Evolutionary conservation across 2,329 filamentous ascomycete species (phyloP).

Genomic region (Trichoderma atroviride): DNA sequence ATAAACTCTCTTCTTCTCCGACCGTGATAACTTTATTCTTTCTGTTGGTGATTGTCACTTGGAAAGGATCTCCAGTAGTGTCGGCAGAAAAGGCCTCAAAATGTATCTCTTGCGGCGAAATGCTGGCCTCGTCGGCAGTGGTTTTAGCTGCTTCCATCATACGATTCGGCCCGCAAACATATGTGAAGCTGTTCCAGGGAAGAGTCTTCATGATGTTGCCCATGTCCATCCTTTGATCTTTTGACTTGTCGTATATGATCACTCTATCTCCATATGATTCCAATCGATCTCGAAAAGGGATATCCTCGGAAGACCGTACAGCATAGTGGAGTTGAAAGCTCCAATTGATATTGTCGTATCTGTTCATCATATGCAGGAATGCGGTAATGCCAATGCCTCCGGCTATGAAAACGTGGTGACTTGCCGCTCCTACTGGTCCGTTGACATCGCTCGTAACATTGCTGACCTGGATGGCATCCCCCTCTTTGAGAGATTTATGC

Average conservation of each 20-base stretch:
- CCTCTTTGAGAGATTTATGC: constrained; percentile 51
- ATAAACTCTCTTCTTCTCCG: constrained; percentile 51
- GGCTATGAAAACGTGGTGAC: constrained; percentile 63
- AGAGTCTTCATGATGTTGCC: constrained; percentile 50
- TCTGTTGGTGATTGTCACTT: constrained; percentile 53
- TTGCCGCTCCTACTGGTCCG: constrained; percentile 47
- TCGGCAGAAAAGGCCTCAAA: constrained; percentile 62
- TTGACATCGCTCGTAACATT: constrained; percentile 55
- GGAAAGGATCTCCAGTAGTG: constrained; percentile 61
- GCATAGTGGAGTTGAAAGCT: constrained; percentile 61
- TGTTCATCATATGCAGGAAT: constrained; percentile 55
- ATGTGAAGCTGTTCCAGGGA: constrained; percentile 59
- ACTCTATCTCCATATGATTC: constrained; percentile 46
- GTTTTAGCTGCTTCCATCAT: constrained; percentile 57
- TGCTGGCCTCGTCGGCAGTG: constrained; percentile 45
- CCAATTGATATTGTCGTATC: constrained; percentile 49
- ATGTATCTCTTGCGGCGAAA: constrained; percentile 57
- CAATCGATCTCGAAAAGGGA: constrained; percentile 58
- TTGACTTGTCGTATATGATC: constrained; percentile 55
- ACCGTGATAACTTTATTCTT: constrained; percentile 48
- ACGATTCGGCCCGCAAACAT: constrained; percentile 61
- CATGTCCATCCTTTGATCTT: constrained; percentile 57
- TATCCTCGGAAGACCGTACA: constrained; percentile 53
- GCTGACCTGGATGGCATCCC: constrained; percentile 54
- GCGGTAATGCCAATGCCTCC: constrained; percentile 70